Evolutionary conservation across 1,284 basidiomycete species (phyloP), one percentile per base, ranked within the genome.

Genomic region (Termitomyces sp.): DNA sequence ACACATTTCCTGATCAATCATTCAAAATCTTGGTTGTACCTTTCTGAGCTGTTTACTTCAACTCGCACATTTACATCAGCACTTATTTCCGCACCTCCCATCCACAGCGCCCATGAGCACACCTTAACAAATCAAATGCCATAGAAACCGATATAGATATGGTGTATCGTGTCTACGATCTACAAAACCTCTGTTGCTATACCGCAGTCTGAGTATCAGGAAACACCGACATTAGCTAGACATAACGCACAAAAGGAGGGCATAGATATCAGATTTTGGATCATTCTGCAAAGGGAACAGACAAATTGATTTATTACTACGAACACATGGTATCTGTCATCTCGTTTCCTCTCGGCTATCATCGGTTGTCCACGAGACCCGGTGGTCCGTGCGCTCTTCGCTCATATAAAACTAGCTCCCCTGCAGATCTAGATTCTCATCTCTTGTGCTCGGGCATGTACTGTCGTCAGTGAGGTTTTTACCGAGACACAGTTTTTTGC

Each of bases 381-480:
- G 17, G 19, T 75, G 76, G 77, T 75, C 76, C 74, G 76, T 78
- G 76, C 76, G 59, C 68, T 15, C 0, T 26, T 0, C 1, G 33
- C n/a, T 39, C 42, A 73, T 73, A 76, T 60, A 60, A 71, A 51
- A 15, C 10, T 2, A 10, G 2, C 15, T 33, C 31, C 45, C 5
- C 44, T 1, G 42, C 44, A 36, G n/a, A n/a, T n/a, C n/a, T 17
- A 42, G 7, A 30, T 64, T 74, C 73, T 58, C 67, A 88, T 85
- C 83, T 88, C 86, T 90, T 89, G 88, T 89, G 87, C 87, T 89
- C 86, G 88, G 87, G 87, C 86, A 88, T 84, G 87, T 86, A 88
- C 85, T 86, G 83, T 88, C 85, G 85, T 83, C 84, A 89, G 87
- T 90, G 88, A 90, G 85, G 88, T 90, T 78, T 83, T 78, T 86